Evolutionary conservation across 768 basidiomycete genomes (phyloP).

Genomic region (Boletus pseudopeckii): DNA sequence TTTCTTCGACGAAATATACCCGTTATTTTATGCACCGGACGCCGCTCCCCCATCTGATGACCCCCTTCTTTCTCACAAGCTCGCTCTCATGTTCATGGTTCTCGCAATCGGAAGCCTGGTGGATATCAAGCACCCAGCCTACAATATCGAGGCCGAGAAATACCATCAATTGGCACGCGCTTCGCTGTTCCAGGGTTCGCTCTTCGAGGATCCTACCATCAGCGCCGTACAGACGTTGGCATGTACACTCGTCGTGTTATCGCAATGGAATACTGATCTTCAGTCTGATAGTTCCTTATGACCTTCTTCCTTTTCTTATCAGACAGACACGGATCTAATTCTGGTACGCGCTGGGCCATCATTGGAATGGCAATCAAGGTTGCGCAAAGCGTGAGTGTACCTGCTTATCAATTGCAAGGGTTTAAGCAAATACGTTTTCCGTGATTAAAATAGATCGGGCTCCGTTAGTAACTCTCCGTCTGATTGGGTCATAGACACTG

Average conservation of each 20-base stretch:
- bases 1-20: conserved; percentile 59
- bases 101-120: conserved; percentile 64
- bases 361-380: conserved; percentile 70
- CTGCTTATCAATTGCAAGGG: conserved; percentile 4
- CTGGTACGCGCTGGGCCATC: conserved; percentile 63
- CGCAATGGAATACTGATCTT: conserved; percentile 30
- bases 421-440: conserved; percentile 2
- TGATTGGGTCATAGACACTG: not conserved
- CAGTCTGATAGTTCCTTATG: conserved; percentile 55
- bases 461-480: conserved; percentile 46
- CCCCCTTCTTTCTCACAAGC: conserved; percentile 52
- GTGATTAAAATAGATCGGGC: conserved; percentile 50
- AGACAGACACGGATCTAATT: conserved; percentile 64
- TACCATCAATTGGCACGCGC: conserved; percentile 67
- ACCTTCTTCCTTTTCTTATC: conserved; percentile 65
- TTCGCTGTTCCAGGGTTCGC: conserved; percentile 57
- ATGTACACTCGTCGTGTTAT: conserved; percentile 23
- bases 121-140: conserved; percentile 52
- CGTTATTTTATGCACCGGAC: conserved; percentile 52
- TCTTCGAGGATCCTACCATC: conserved; percentile 67
- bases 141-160: conserved; percentile 66
- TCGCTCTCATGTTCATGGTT: conserved; percentile 63
- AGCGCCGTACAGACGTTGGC: conserved; percentile 66
- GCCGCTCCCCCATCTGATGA: conserved; percentile 46
- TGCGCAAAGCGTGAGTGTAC: conserved; percentile 59